These are phyloP conservation scores for Dimocarpus longan DNA, from an alignment of 345 rosid genomes.

Conservation along the genomic window DNA sequence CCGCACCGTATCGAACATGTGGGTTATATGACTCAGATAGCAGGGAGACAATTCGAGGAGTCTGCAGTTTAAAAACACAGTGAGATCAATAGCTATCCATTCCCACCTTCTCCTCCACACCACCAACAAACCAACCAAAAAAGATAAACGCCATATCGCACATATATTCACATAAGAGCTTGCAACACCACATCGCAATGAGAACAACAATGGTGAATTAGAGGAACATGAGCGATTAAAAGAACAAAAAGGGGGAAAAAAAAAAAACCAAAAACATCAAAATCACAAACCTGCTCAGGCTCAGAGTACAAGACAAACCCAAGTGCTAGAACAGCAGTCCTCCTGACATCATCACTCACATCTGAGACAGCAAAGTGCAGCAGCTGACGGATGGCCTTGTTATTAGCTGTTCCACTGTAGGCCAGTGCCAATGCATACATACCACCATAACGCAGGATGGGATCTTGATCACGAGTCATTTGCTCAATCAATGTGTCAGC, in stretches of 20 bases:
- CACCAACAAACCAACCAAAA: neutral
- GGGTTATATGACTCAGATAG: constrained; percentile 98
- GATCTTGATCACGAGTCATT: constrained; percentile 98
- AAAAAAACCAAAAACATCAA: neutral
- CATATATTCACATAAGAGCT: neutral
- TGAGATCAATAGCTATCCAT: constrained; percentile 1
- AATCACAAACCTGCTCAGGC: constrained; percentile 82
- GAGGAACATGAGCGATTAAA: neutral
- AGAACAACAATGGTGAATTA: constrained; percentile 2
- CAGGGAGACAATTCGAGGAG: constrained; percentile 94
- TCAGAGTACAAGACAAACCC: constrained; percentile 98
- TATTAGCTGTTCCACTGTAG: constrained; percentile 96
- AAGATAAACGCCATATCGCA: neutral
- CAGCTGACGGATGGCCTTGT: constrained; percentile 97
- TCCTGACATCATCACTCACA: constrained; percentile 96
- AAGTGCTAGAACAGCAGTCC: constrained; percentile 98
- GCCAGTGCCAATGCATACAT: constrained; percentile 99
- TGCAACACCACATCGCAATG: constrained; percentile 7
- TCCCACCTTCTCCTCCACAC: neutral
- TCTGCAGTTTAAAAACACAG: constrained; percentile 50
- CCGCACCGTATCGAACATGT: constrained; percentile 99
- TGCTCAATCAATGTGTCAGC: constrained; percentile 98
- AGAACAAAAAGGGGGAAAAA: neutral
- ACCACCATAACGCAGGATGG: constrained; percentile 97
- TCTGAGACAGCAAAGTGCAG: constrained; percentile 99